Percentiles rank a stretch among this genome's conserved stretches.
Conservation (phyloP, 345 rosid genomes). For the Nasturtium officinale region DNA sequence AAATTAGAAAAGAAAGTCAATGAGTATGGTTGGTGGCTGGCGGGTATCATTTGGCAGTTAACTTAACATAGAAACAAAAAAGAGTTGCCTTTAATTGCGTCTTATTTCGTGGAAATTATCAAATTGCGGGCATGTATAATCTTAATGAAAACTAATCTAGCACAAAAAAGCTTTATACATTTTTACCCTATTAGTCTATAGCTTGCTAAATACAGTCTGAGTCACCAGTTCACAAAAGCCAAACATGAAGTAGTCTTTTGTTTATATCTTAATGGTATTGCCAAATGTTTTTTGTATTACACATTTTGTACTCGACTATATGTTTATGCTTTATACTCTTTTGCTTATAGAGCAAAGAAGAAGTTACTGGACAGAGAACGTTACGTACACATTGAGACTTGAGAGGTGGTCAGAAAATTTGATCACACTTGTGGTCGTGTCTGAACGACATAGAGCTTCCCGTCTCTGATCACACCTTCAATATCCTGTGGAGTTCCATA, state of each 20-base stretch:
- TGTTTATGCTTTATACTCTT: conserved; percentile 19
- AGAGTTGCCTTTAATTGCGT: background rate
- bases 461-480: conserved; percentile 89
- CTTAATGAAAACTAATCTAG: background rate
- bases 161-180: background rate
- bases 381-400: background rate
- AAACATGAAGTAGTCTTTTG: too few relatives aligned
- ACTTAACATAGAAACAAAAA: conserved; percentile 27
- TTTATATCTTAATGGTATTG: conserved; percentile 6
- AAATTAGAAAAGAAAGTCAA: background rate
- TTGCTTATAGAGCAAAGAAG: conserved; percentile 22
- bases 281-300: conserved; percentile 22
- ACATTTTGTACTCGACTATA: conserved; percentile 24
- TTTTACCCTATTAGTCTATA: background rate
- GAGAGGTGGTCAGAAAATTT: conserved; percentile 3
- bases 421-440: conserved; percentile 95
- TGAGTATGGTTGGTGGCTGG: background rate
- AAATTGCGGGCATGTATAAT: background rate
- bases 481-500: conserved; percentile 93
- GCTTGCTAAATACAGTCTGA: background rate
- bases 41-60: conserved; percentile 31
- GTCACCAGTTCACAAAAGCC: background rate
- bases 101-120: conserved; percentile 13
- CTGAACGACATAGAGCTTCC: conserved; percentile 88
- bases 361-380: conserved; percentile 12